Conservation (phyloP, 164 flowering plant species). For the Vitis rotundifolia region DNA sequence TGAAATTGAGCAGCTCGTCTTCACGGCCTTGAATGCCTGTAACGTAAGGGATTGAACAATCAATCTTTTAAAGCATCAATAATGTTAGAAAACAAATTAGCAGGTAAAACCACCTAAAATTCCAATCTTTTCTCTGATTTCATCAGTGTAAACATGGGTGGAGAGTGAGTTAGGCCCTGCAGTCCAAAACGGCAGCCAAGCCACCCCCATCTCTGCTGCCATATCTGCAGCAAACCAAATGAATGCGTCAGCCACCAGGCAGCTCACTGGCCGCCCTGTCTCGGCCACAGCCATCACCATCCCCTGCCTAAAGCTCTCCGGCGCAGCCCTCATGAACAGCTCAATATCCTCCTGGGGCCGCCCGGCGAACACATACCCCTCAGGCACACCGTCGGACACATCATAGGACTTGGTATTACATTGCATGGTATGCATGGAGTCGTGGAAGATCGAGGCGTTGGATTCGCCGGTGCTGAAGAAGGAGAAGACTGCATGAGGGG, state of each 20-base stretch:
- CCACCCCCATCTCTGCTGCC: conserved; percentile 39
- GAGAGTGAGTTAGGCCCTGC: conserved; percentile 36
- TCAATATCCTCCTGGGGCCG: conserved; percentile 31
- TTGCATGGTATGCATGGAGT: background rate
- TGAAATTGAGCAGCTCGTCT: conserved; percentile 19
- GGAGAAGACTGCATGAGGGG: conserved; percentile 46
- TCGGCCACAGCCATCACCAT: conserved; percentile 32
- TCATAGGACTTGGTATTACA: conserved; percentile 23
- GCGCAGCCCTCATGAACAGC: conserved; percentile 41
- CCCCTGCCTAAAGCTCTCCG: conserved; percentile 24
- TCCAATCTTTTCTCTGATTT: conserved; percentile 24
- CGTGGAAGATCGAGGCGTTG: conserved; percentile 21
- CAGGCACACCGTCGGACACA: conserved; percentile 42
- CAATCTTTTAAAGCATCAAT: background rate
- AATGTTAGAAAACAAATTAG: background rate
- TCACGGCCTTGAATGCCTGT: conserved; percentile 16
- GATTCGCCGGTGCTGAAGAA: conserved; percentile 55
- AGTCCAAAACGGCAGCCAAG: conserved; percentile 52
- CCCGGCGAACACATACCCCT: conserved; percentile 26
- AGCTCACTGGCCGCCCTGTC: conserved; percentile 29
- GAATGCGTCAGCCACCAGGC: conserved; percentile 48
- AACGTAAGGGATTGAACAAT: background rate
- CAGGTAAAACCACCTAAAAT: conserved; percentile 4
- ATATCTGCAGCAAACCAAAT: conserved; percentile 47
- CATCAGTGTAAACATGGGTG: conserved; percentile 41